Evolutionary conservation across 169 alveolate genomes (phyloP), one percentile per base, ranked within the genome.

Genomic region (Cryptosporidium canis): DNA sequence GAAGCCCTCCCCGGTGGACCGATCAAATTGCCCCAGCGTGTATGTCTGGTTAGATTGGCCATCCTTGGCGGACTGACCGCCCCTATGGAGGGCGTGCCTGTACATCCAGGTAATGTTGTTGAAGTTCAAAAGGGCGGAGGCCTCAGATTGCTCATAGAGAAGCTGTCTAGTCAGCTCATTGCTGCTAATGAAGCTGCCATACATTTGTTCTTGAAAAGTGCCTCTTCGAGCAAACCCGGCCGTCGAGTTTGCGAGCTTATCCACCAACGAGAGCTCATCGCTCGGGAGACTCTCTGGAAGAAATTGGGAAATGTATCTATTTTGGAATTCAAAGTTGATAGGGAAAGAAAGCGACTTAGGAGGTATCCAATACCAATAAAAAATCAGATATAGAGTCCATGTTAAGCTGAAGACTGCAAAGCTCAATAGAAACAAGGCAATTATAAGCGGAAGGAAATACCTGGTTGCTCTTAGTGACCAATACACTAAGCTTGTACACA

Each of bases 281-380:
- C 11, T 9, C 43, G 8, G 18, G 31, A 11, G 12, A 53, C 53
- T 29, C 48, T 51, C 41, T 35, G 43, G 37, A 2, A 29, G 16
- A 31, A 51, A 51, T 53, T 48, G 84, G 11, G 84, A 70, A 51
- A 55, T 29, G 24, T 35, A 55, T 5, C 16, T 70, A 31, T 70
- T 51, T 27, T 70, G 35, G 24, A n/a, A 70, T 18, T 47, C 67
- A 51, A 70, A 70, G n/a, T 70, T 43, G n/a, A 70, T 37, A 11
- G 84, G 67, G 41, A 70, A 70, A 29, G 84, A 37, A n/a, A 55
- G 29, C 31, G 55, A 29, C 53, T 70, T 70, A 12, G 67, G 67
- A n/a, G 84, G 84, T 70, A 70, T 70, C 35, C 44, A 51, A 51
- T 51, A 70, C 53, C 65, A 48, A 8, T 70, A 70, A 70, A 70